Base-by-base conservation (phyloP, 2,329 filamentous ascomycete species). In the Fusarium sp. region DNA sequence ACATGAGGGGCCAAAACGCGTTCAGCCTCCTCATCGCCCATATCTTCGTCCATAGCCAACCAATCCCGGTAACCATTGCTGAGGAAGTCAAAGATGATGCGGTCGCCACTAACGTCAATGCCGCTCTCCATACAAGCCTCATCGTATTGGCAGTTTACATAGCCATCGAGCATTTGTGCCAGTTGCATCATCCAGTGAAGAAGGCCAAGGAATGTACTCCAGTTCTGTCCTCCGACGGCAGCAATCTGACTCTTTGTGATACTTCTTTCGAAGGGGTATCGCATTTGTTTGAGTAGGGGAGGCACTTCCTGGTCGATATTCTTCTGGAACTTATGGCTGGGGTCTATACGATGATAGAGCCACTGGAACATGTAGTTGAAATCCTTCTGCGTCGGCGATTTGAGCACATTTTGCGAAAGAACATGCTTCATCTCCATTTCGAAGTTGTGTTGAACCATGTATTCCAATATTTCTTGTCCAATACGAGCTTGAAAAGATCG, bases 121-220 rank as follows among this genome's bases (percentile, higher is more conserved):
- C 96, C 96, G 36, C 91, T 92, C 77, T 98, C 96, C 47, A 93
- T 88, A 80, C 95, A 98, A 3, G 95, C 95, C 59, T 98, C 93
- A 75, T 98, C 95, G 81, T 98, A 99, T 52, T 91, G 90, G 66
- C 95, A 92, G 62, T 86, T 83, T 3, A 90, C 86, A 80, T 95
- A 98, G 28, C 93, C 90, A 71, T 98, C 95, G 79, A 98, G 90
- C 92, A 98, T 97, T 76, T 96, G 92, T 9, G 94, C 94, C 58
- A 99, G 86, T 82, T 98, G 95, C 96, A 99, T 98, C 91, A 99
- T 96, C 96, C 96, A 99, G 84, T 99, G 95, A 57, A 99, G 87
- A 81, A 99, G 86, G 0, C 95, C 96, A 18, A 99, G 86, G 79
- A 99, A 98, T 0, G 94, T 96, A 71, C 93, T 93, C 96, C 96